phyloP scores from a whole-genome alignment of 805 yeast species.

The Kazachstania viticola region DNA sequence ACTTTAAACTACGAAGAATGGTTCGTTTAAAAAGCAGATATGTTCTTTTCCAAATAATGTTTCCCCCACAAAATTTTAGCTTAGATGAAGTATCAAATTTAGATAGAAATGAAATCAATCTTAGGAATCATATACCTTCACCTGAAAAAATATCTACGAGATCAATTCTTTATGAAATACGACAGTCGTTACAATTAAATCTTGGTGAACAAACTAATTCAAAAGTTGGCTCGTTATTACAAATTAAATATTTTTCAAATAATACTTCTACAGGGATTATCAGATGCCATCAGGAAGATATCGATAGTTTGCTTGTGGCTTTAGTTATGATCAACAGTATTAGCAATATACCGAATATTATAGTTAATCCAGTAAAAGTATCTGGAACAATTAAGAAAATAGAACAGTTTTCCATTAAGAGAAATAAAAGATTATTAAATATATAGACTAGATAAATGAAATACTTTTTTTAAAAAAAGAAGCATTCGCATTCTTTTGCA shows the following conservation, averaged over 20 bases:
- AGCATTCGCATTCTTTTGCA: background rate
- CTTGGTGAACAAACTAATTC: conserved; percentile 79
- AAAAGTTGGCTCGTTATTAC: conserved; percentile 43
- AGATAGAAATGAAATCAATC: conserved; percentile 17
- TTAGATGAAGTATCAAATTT: background rate
- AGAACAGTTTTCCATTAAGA: conserved; percentile 56
- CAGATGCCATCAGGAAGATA: conserved; percentile 59
- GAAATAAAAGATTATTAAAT: conserved; percentile 15
- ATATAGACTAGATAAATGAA: background rate
- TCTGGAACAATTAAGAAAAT: conserved; percentile 85
- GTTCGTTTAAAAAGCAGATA: conserved; percentile 83
- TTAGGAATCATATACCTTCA: conserved; percentile 41
- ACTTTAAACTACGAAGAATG: too few relatives aligned
- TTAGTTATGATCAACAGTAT: conserved; percentile 43
- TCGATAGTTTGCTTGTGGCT: conserved; percentile 54
- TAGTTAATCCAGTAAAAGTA: conserved; percentile 53
- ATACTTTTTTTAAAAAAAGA: too few relatives aligned
- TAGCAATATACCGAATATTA: conserved; percentile 35
- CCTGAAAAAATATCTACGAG: conserved; percentile 39
- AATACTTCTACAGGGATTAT: conserved; percentile 77
- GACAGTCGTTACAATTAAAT: conserved; percentile 43
- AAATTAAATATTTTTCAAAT: conserved; percentile 69
- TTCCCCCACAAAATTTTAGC: conserved; percentile 43
- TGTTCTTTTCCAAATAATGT: conserved; percentile 65
- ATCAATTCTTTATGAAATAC: conserved; percentile 39